phyloP scores from a whole-genome alignment of 2,329 filamentous ascomycete genomes.

The Exserohilum rostratum region DNA sequence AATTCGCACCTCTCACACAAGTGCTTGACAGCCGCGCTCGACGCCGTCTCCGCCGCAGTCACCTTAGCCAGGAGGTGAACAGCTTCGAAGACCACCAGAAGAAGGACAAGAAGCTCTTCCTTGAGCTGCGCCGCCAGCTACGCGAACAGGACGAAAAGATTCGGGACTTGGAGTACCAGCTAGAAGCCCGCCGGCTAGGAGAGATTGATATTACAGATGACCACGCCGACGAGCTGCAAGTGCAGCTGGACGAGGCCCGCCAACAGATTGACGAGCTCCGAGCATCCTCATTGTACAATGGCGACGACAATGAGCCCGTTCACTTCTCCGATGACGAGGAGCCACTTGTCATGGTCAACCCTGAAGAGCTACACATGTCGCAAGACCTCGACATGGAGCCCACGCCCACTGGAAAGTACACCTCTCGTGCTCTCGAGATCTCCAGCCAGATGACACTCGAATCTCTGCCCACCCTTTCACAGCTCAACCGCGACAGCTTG shows the following conservation, averaged over 20 bases:
- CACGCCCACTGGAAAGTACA: slow-evolving; percentile 36
- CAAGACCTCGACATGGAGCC: slow-evolving; percentile 37
- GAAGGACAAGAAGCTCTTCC: slow-evolving; percentile 46
- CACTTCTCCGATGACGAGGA: slow-evolving; percentile 39
- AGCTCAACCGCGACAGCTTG: slow-evolving; percentile 36
- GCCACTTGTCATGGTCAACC: slow-evolving; percentile 41
- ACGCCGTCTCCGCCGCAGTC: slow-evolving; percentile 50
- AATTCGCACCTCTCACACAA: slow-evolving; percentile 44
- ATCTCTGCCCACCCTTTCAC: slow-evolving; percentile 29
- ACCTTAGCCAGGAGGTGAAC: slow-evolving; percentile 51
- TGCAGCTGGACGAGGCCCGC: slow-evolving; percentile 43
- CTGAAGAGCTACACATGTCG: slow-evolving; percentile 40
- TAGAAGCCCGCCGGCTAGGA: slow-evolving; percentile 45
- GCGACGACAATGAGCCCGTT: slow-evolving; percentile 29
- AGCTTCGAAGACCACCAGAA: slow-evolving; percentile 47
- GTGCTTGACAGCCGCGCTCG: slow-evolving; percentile 42
- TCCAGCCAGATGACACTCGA: slow-evolving; percentile 40
- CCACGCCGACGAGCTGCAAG: slow-evolving; percentile 39
- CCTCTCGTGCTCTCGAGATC: slow-evolving; percentile 35
- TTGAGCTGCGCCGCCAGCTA: slow-evolving; percentile 47
- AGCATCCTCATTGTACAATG: slow-evolving; percentile 39
- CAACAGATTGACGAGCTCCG: slow-evolving; percentile 46
- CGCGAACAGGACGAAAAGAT: slow-evolving; percentile 45
- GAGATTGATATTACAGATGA: slow-evolving; percentile 48
- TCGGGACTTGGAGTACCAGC: slow-evolving; percentile 46